These are phyloP conservation scores for Aspergillus sojae DNA, from an alignment of 2,329 filamentous ascomycete genomes.

Conservation along the genomic window DNA sequence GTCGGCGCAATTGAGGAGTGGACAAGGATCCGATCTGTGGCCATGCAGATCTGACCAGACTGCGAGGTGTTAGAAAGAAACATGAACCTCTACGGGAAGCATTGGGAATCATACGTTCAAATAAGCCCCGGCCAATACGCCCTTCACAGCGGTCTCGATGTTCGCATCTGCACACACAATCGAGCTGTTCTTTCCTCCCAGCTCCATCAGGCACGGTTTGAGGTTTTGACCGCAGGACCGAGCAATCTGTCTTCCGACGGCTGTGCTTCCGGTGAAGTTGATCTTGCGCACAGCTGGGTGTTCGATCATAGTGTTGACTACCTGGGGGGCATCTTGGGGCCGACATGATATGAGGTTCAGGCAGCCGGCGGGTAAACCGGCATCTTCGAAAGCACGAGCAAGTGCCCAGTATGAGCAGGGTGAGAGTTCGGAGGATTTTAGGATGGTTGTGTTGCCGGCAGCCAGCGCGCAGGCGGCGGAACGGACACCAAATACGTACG, in stretches of 20 bases:
- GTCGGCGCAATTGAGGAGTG: conserved; percentile 54
- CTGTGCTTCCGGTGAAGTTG: conserved; percentile 74
- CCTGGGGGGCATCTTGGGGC: conserved; percentile 62
- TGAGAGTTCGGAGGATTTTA: conserved; percentile 70
- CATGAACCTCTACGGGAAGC: neutral
- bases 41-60: conserved; percentile 80
- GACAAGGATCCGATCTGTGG: conserved; percentile 72
- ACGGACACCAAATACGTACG: conserved; percentile 52
- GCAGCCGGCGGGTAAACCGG: conserved; percentile 72
- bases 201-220: conserved; percentile 77
- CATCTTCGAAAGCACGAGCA: conserved; percentile 65
- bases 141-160: conserved; percentile 60
- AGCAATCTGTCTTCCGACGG: conserved; percentile 70
- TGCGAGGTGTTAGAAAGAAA: conserved; percentile 18
- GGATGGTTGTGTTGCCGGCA: conserved; percentile 71
- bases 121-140: conserved; percentile 37
- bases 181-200: conserved; percentile 78
- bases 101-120: conserved; percentile 30
- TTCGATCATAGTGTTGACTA: conserved; percentile 69
- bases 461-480: conserved; percentile 64
- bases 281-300: conserved; percentile 69
- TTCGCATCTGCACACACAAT: conserved; percentile 81
- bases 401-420: conserved; percentile 66
- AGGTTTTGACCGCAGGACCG: conserved; percentile 67
- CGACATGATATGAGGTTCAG: conserved; percentile 71